Evolutionary conservation across 257 asterid species (phyloP).

Genomic region (Jaltomata sinuosa): DNA sequence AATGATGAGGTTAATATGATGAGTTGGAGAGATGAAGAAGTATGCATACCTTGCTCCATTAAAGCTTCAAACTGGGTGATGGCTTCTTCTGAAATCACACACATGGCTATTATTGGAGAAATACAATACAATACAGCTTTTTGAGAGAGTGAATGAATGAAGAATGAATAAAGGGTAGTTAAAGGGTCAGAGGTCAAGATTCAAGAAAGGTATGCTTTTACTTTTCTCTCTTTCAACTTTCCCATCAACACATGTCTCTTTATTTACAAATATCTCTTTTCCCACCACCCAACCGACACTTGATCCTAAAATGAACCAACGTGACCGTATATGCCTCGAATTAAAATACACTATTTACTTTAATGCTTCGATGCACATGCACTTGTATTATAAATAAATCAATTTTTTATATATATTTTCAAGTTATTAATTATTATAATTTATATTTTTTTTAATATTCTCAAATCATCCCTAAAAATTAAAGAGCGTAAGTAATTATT

Average conservation of each 20-base stretch:
- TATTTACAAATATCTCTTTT: background rate
- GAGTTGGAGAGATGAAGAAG: background rate
- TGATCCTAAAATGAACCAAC: background rate
- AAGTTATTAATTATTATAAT: no score
- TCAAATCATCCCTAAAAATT: no score
- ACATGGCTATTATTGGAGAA: constrained; percentile 20
- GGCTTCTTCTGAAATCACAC: constrained; percentile 59
- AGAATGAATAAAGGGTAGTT: background rate
- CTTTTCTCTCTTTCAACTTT: background rate
- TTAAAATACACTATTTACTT: no score
- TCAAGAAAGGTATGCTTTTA: constrained; percentile 22
- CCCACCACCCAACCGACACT: background rate
- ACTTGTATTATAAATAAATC: no score
- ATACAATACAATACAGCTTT: no score
- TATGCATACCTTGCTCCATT: constrained; percentile 53
- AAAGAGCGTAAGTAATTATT: no score
- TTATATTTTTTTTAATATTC: no score
- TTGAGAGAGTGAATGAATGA: background rate
- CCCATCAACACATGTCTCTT: no score
- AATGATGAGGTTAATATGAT: background rate
- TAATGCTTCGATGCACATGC: background rate
- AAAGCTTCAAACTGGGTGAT: constrained; percentile 43
- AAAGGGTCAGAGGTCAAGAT: constrained; percentile 22
- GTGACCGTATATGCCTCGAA: background rate
- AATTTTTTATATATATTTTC: no score